Conservation (phyloP, 2,329 filamentous ascomycete genomes). For the Ophiocordyceps camponoti-floridani region DNA sequence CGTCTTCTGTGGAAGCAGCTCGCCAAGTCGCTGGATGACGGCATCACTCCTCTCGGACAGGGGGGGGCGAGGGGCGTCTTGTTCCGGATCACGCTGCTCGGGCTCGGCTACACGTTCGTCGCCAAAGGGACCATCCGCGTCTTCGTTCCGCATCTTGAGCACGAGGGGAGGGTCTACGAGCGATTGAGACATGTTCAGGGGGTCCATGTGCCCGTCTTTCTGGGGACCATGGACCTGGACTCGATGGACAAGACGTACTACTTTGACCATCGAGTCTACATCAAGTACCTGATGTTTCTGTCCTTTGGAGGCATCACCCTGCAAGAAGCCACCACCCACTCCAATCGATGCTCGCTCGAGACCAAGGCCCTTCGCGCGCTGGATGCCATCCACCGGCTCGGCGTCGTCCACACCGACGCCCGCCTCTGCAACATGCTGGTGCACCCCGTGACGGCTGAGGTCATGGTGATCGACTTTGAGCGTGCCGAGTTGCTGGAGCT, state of each 20-base stretch:
- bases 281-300: constrained; percentile 16
- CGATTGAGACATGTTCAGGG: constrained; percentile 17
- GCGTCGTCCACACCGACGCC: constrained; percentile 11
- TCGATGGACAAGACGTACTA: constrained; percentile 13
- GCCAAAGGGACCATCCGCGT: constrained; percentile 19
- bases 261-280: constrained; percentile 12
- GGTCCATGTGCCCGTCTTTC: constrained; percentile 16
- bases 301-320: constrained; percentile 13
- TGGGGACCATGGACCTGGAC: constrained; percentile 18
- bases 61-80: constrained; percentile 18
- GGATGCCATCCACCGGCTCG: constrained; percentile 7
- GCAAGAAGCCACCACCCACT: background rate
- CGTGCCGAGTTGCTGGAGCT: constrained; percentile 7
- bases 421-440: constrained; percentile 10
- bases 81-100: constrained; percentile 21
- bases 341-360: background rate
- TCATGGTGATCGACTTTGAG: constrained; percentile 16
- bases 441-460: constrained; percentile 6
- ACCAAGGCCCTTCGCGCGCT: constrained; percentile 4
- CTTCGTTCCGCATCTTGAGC: constrained; percentile 14
- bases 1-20: constrained; percentile 14
- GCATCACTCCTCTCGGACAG: constrained; percentile 10
- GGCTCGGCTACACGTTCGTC: constrained; percentile 23
- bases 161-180: constrained; percentile 17
- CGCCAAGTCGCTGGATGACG: constrained; percentile 10